Conservation (phyloP, 352 stramenopile species). For the Phytophthora sp. region DNA sequence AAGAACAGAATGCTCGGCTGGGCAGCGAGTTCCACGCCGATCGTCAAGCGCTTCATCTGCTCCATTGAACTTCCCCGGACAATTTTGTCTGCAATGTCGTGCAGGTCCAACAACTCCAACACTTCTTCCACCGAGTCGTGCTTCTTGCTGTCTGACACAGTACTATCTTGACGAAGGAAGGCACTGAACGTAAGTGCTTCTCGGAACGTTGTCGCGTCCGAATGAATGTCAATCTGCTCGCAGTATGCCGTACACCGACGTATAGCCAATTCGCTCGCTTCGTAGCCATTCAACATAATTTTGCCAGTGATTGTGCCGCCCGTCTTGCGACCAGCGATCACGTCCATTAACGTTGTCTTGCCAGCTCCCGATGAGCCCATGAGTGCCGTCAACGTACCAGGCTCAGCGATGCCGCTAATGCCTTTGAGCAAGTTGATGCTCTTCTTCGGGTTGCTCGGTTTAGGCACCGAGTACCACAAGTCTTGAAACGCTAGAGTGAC, state of each 20-base stretch:
- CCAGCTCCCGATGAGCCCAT: conserved; percentile 14
- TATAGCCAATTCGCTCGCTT: conserved; percentile 15
- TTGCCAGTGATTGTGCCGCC: conserved; percentile 14
- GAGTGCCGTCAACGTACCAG: conserved; percentile 8
- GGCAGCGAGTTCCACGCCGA: conserved; percentile 4
- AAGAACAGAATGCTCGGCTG: conserved; percentile 10
- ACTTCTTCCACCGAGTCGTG: conserved; percentile 8
- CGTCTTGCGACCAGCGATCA: conserved; percentile 19
- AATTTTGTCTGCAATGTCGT: conserved; percentile 13
- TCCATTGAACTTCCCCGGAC: conserved; percentile 6
- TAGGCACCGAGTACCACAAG: conserved; percentile 10
- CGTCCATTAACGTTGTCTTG: conserved; percentile 15
- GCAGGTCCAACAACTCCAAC: conserved; percentile 9
- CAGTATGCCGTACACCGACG: conserved; percentile 21
- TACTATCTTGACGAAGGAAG: conserved; percentile 57
- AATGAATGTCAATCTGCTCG: conserved; percentile 24
- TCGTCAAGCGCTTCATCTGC: conserved; percentile 12
- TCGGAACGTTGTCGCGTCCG: conserved; percentile 4
- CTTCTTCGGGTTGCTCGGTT: conserved; percentile 6
- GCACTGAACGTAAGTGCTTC: conserved; percentile 49
- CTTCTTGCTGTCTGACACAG: conserved; percentile 6
- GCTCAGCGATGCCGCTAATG: conserved; percentile 11
- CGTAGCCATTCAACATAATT: conserved; percentile 14
- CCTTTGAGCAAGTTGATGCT: conserved; percentile 11
- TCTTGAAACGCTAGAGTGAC: conserved; percentile 2